Evolutionary conservation across 768 basidiomycete genomes (phyloP).

Genomic region (Rhizopogon roseolus): DNA sequence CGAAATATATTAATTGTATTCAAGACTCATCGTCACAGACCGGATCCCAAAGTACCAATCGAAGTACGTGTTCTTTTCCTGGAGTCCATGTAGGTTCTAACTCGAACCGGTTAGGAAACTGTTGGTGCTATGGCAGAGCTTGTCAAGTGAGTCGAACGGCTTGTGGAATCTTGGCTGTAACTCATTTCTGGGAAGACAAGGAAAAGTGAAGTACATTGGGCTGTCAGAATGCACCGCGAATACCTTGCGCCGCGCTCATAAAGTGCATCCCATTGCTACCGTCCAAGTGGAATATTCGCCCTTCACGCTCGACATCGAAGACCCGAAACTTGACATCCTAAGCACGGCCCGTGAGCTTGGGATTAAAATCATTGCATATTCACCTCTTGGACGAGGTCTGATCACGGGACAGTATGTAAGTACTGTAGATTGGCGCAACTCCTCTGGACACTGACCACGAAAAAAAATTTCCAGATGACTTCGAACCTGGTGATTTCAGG

Average conservation of each 20-base stretch:
- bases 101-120: conserved; percentile 23
- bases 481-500: conserved; percentile 23
- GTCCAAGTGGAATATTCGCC: conserved; percentile 51
- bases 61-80: conserved; percentile 28
- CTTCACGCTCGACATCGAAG: conserved; percentile 44
- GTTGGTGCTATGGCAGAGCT: conserved; percentile 48
- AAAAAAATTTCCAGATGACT: conserved; percentile 29
- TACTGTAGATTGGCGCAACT: conserved; percentile 1
- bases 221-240: conserved; percentile 45
- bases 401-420: conserved; percentile 41
- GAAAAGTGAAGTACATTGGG: conserved; percentile 44
- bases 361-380: conserved; percentile 45
- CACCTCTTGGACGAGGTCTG: conserved; percentile 49
- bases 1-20: too few species aligned
- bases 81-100: neutral
- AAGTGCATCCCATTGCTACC: conserved; percentile 45
- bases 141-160: conserved; percentile 35
- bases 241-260: conserved; percentile 46
- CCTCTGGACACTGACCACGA: neutral
- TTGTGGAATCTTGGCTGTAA: conserved; percentile 1
- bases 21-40: conserved; percentile 15
- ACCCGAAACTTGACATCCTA: conserved; percentile 35
- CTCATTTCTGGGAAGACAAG: conserved; percentile 32
- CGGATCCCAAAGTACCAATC: conserved; percentile 41
- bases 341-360: conserved; percentile 44